A percentile compares a stretch with the other conserved stretches of the same genome.
Evolutionary conservation across 768 basidiomycete genomes (phyloP).

Genomic region (Sistotremastrum niveocremeum): DNA sequence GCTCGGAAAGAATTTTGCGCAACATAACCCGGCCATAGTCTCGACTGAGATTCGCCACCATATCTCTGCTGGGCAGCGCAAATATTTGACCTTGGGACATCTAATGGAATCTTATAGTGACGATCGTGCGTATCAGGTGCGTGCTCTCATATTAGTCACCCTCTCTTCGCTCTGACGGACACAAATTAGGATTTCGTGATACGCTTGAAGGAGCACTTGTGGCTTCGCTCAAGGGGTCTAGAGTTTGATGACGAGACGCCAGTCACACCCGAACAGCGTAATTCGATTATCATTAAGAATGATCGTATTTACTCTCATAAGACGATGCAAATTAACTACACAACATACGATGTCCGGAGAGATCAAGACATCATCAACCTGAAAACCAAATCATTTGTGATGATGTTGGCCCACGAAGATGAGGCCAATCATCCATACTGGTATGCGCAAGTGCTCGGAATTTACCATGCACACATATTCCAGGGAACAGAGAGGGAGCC

Average conservation of each 20-base stretch:
- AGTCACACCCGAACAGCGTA: slow-evolving; percentile 5
- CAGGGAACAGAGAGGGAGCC: too few species aligned
- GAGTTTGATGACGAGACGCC: slow-evolving; percentile 11
- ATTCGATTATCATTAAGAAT: slow-evolving; percentile 4
- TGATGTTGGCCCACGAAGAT: slow-evolving; percentile 10
- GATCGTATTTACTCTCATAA: slow-evolving; percentile 12
- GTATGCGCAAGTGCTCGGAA: slow-evolving; percentile 12
- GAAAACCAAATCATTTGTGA: slow-evolving; percentile 7
- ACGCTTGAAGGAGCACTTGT: slow-evolving; percentile 13
- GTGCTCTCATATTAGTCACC: background rate
- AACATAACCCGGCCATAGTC: too few species aligned
- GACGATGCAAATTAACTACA: slow-evolving; percentile 10
- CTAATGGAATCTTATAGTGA: too few species aligned
- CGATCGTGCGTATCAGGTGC: background rate
- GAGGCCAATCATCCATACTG: slow-evolving; percentile 10
- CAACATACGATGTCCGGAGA: slow-evolving; percentile 11
- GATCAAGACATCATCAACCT: slow-evolving; percentile 11
- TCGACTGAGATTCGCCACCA: too few species aligned
- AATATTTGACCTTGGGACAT: too few species aligned
- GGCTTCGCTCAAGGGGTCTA: slow-evolving; percentile 3
- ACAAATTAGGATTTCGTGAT: slow-evolving; percentile 9
- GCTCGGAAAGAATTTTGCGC: too few species aligned
- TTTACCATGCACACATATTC: too few species aligned
- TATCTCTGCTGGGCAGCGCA: too few species aligned
- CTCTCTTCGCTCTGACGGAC: background rate